Evolutionary conservation across 441 rosid species (phyloP), one percentile per base, ranked within the genome.

Genomic region (Biscutella laevigata): DNA sequence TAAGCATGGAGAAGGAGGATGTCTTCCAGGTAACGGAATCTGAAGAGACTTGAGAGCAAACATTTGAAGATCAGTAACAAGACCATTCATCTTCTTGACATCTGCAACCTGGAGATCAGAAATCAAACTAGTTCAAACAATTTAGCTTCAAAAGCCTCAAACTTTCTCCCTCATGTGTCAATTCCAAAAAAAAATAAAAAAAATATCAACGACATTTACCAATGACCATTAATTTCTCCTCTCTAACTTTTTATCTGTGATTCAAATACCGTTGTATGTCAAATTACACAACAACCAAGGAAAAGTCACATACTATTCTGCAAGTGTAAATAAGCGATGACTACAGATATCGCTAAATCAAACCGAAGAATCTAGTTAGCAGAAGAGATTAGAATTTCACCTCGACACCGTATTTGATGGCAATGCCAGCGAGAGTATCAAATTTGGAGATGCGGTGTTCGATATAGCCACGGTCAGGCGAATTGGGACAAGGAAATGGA

Each of bases 51-150:
- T 77, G 46, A 79, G 83, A 53, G 79, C 91, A 69, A 80, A 81
- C 83, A 83, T 81, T 67, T 83, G 91, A 74, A 71, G 77, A 75
- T 83, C 88, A 17, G 83, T 77, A 49, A 68, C 70, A 50, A 83
- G 77, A 10, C 83, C 79, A 69, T 83, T 83, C 74, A 81, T 76
- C 78, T 72, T 77, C 41, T 72, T 83, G 1, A 83, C 74, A 53
- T 83, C 91, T 41, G 82, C 77, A 38, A 77, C 87, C 91, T 83
- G 42, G 2, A 16, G 13, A 51, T 3, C 4, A 0, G 3, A 22
- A 22, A 22, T 22, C 25, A 22, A 22, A 22, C n/a, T 17, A 17
- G 1, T 17, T 25, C 27, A 25, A 25, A 4, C 5, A 25, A 25
- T 25, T 10, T 17, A 17, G 3, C 20, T 1, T 17, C 20, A 17